Conservation (phyloP, 768 basidiomycete genomes). For the Suillus bovinus region DNA sequence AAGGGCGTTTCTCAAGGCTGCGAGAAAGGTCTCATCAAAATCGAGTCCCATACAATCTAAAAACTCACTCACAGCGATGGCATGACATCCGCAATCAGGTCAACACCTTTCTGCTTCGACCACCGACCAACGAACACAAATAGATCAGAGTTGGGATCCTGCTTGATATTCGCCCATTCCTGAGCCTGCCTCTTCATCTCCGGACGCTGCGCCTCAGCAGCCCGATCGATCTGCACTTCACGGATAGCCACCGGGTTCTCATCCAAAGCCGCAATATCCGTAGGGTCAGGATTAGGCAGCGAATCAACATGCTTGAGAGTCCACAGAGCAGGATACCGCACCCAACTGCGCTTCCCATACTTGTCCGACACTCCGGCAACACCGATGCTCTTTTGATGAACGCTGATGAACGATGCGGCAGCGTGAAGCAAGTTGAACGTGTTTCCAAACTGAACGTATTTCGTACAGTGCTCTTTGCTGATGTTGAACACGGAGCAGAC, state of each 20-base stretch:
- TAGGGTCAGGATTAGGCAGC: conserved; percentile 92
- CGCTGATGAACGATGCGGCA: conserved; percentile 88
- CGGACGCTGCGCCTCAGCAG: conserved; percentile 86
- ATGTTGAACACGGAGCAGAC: conserved; percentile 98
- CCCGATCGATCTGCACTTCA: conserved; percentile 75
- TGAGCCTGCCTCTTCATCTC: conserved; percentile 91
- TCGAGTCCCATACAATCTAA: no score
- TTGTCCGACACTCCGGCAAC: conserved; percentile 98
- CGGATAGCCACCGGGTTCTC: conserved; percentile 70
- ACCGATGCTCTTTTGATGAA: conserved; percentile 90
- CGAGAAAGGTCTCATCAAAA: background rate
- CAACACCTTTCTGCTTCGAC: conserved; percentile 99
- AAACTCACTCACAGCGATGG: conserved; percentile 65
- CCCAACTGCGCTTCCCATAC: conserved; percentile 96
- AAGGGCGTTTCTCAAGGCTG: conserved; percentile 82
- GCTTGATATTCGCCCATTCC: conserved; percentile 92
- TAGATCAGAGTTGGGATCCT: conserved; percentile 85
- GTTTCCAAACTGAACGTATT: conserved; percentile 98
- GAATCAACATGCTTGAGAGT: conserved; percentile 95
- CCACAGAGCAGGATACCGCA: conserved; percentile 95
- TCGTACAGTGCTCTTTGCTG: conserved; percentile 93
- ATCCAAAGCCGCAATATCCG: conserved; percentile 90
- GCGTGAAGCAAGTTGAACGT: conserved; percentile 96
- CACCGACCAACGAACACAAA: conserved; percentile 98
- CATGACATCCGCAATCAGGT: conserved; percentile 95